Evolutionary conservation across 1,284 basidiomycete genomes (phyloP), one percentile per base, ranked within the genome.

Genomic region (Boletus putidus): DNA sequence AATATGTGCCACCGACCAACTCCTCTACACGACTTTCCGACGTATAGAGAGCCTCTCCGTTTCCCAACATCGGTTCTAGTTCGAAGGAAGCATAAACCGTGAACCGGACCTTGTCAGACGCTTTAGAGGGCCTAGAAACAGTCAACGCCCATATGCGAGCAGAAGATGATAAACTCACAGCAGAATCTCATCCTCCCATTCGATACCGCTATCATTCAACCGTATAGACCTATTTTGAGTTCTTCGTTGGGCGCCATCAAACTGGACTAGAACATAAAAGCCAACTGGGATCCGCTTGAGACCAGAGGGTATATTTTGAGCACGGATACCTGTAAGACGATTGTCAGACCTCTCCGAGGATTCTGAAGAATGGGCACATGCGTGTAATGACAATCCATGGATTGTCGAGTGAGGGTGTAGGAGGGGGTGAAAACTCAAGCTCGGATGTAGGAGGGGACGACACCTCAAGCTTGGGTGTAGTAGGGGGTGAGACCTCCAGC

Each of bases 71-170:
- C 2, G 44, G 59, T 15, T 39, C 25, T 14, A 49, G 21, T 33
- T 61, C 60, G 27, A 51, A 61, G 11, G 59, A 56, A 9, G 60
- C 49, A 36, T 36, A 55, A 12, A 61, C 44, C 12, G 36, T 35
- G 36, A 61, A 14, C 47, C 20, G 52, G 18, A 61, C 49, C 11
- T 35, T 52, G 29, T 7, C 35, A 21, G 18, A 49, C 2, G 6
- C 3, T 10, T 60, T 16, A 6, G 37, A 55, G 15, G 59, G 47
- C 16, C 59, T 60, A 29, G 23, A 39, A 20, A 37, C 8, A 31
- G 35, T 35, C 14, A 49, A n/a, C 25, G 5, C 8, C 10, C 16
- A 7, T 27, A 10, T 7, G 3, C 23, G 11, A 25, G 14, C 36
- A 27, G 15, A 37, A 20, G 25, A 27, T 10, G 20, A 15, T 20